Base-by-base conservation (phyloP, 2,329 filamentous ascomycete species). In the Phyllosticta capitalensis region DNA sequence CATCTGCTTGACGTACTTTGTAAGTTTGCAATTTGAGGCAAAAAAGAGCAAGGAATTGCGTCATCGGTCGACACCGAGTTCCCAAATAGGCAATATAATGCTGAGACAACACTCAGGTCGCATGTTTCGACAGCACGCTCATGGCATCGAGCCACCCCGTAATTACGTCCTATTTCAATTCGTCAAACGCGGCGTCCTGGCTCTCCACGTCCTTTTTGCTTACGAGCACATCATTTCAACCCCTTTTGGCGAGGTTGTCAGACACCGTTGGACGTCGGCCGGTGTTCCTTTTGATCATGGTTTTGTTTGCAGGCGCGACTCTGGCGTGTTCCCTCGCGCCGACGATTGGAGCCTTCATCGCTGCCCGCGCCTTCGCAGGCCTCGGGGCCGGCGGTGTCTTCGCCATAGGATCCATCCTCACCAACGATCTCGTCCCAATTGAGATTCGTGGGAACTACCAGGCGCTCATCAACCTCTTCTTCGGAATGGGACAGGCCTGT, bases 131-230 rank as follows among this genome's bases (percentile, higher is more conserved):
- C 75, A 81, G 83, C 10, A 92, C 88, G 3, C 81, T 92, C 64
- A 91, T 92, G 88, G 88, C 88, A 4, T 90, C 87, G 2, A 86
- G 82, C 50, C 89, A 94, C 70, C 88, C 89, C 0, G 87, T 89
- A 60, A 90, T 92, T 62, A 91, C 88, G 0, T 90, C 87, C 0
- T 84, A 92, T 70, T 92, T 92, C 71, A 76, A 85, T 62, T 82
- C 87, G 54, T 88, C 88, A 30, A 90, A 92, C 70, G 84, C 84
- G 53, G 89, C 89, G 2, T 90, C 88, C 1, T 94, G 89, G 89
- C 78, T 92, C 4, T 90, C 88, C 1, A 92, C 89, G 0, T 83
- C 87, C 0, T 92, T 91, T 64, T 73, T 92, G 38, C 78, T 94
- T 45, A 90, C 89, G 0, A 88, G 84, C 3, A 91, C 88, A 1